Evolutionary conservation across 352 stramenopile species (phyloP), one percentile per base, ranked within the genome.

Genomic region (Halophytophthora polymorphica): DNA sequence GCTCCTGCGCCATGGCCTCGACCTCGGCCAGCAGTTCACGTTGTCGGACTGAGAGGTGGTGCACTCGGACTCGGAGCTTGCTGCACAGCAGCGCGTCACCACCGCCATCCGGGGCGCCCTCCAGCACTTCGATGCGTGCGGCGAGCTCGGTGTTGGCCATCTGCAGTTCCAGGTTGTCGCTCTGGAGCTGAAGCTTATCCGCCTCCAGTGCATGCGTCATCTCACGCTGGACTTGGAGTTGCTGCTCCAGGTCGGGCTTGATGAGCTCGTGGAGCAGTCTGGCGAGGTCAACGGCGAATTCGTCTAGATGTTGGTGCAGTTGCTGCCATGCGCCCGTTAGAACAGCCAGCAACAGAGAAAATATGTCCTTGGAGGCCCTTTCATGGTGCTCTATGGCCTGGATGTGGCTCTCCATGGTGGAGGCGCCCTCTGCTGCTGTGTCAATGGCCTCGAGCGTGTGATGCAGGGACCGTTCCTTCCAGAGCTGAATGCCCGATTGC

Each of bases 381-480:
- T 85, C 76, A 34, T 87, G 66, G 22, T 66, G 46, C 35, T 87
- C 76, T 28, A 87, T 87, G 11, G 71, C 71, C 39, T 82, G 60
- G 29, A 85, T 73, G 29, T 87, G 73, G 31, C 56, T 70, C 31
- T 81, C 71, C 18, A 40, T 19, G 11, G 49, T 48, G 52, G 50
- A 0, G 15, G 23, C 17, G 1, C 50, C 25, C 25, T 21, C 12
- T 25, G 45, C 19, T 17, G 22, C 47, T 46, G 31, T 44, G 6
- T 86, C 76, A 6, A 87, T 54, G 12, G 60, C 50, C 40, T 82
- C 60, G 3, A 87, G 58, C 2, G 69, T 81, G 39, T 80, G 71
- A 22, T 85, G 64, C 19, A 87, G 41, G 11, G 76, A 83, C 14
- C 76, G 56, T 54, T 87, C 76, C 31, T 85, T 84, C 71, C 73